Conservation (phyloP, 306 rosid species). For the Fagus sylvatica region DNA sequence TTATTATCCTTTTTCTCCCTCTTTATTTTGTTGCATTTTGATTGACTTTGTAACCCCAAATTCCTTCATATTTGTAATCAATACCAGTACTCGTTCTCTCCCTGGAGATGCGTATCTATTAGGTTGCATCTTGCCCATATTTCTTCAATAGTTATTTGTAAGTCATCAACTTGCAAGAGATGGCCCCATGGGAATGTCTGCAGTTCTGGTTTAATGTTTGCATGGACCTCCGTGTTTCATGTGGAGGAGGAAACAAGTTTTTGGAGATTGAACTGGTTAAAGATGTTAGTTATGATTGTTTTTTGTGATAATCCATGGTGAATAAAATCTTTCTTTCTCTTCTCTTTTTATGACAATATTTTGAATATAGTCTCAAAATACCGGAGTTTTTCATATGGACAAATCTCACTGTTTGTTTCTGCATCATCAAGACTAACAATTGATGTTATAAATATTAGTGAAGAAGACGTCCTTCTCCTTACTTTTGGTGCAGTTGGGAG, state of each 20-base stretch:
- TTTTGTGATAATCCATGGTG: not conserved
- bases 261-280: not conserved
- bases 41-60: not conserved
- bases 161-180: not conserved
- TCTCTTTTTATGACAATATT: not conserved
- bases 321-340: not conserved
- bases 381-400: not conserved
- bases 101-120: not conserved
- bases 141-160: not conserved
- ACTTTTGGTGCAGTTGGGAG: not conserved
- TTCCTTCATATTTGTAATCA: not conserved
- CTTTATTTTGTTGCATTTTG: not conserved
- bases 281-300: not conserved
- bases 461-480: not conserved
- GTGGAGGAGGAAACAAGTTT: not conserved
- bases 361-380: not conserved
- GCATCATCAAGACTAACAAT: not conserved
- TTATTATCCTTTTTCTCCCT: not conserved
- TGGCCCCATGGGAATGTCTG: not conserved
- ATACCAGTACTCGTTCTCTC: not conserved
- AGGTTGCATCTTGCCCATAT: not conserved
- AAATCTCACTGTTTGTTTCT: not conserved
- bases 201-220: not conserved
- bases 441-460: not conserved
- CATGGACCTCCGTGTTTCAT: not conserved